phyloP scores from a whole-genome alignment of 345 rosid species.

The Arabidopsis thaliana region DNA sequence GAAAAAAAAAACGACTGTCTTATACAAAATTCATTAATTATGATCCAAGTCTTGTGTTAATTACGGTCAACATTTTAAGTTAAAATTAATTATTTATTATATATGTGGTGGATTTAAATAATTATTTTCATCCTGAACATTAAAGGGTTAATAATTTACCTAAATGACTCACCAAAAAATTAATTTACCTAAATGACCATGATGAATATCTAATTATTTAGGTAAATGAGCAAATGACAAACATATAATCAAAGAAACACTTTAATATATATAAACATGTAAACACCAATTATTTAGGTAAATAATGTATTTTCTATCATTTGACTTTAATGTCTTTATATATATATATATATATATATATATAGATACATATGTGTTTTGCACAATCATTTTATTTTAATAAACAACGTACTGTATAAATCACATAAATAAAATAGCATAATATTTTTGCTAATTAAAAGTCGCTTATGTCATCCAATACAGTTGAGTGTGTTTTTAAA shows the following conservation, averaged over 20 bases:
- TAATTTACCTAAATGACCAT: not conserved
- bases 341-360: too few relatives aligned
- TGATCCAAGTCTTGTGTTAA: too few relatives aligned
- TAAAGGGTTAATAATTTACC: not conserved
- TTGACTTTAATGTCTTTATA: not conserved
- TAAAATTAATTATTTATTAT: not conserved
- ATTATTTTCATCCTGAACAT: not conserved
- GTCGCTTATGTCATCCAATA: too few relatives aligned
- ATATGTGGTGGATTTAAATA: not conserved
- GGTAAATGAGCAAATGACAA: not conserved
- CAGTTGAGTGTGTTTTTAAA: not conserved
- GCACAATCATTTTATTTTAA: not conserved
- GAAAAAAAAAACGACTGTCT: too few relatives aligned
- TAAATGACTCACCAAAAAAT: not conserved
- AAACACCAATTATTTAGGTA: too few relatives aligned
- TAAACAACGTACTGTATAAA: not conserved
- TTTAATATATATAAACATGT: too few relatives aligned
- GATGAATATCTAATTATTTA: not conserved
- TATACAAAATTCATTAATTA: too few relatives aligned
- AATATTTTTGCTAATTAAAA: too few relatives aligned
- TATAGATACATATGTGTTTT: too few relatives aligned
- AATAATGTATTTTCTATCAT: not conserved
- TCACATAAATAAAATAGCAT: too few relatives aligned
- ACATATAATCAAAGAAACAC: too few relatives aligned
- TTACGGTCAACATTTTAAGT: not conserved